These are phyloP conservation scores for Aureobasidium sp. DNA, from an alignment of 2,329 filamentous ascomycete species.

Conservation along the genomic window DNA sequence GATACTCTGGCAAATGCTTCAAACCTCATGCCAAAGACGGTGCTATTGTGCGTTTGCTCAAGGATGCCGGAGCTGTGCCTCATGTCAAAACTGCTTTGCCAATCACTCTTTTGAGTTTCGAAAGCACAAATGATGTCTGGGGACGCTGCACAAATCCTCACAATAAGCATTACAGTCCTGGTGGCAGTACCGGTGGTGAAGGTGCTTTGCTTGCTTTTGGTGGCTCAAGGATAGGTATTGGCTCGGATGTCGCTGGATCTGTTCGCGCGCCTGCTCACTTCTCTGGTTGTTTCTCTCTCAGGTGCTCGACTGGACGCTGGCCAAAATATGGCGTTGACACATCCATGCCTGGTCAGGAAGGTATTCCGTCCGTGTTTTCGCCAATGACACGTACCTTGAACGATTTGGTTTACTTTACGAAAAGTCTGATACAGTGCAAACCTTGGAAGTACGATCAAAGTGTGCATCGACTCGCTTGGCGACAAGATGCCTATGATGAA, in stretches of 20 bases:
- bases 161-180: conserved; percentile 73
- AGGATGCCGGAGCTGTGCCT: conserved; percentile 77
- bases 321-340: conserved; percentile 76
- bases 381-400: conserved; percentile 77
- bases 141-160: conserved; percentile 76
- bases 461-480: conserved; percentile 79
- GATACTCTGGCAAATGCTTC: conserved; percentile 64
- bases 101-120: conserved; percentile 77
- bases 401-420: conserved; percentile 78
- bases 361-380: conserved; percentile 78
- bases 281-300: conserved; percentile 77
- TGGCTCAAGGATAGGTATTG: conserved; percentile 77
- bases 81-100: conserved; percentile 92
- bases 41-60: conserved; percentile 63
- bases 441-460: conserved; percentile 85
- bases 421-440: conserved; percentile 66
- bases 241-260: conserved; percentile 83
- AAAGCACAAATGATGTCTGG: conserved; percentile 74
- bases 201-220: conserved; percentile 71
- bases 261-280: conserved; percentile 83
- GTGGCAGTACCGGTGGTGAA: conserved; percentile 82
- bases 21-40: conserved; percentile 63
- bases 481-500: conserved; percentile 53
- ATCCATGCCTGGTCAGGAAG: conserved; percentile 88
- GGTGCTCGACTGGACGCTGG: conserved; percentile 85